Evolutionary conservation across 257 asterid species (phyloP), one percentile per base, ranked within the genome.

Genomic region (Solanum pinnatisectum): DNA sequence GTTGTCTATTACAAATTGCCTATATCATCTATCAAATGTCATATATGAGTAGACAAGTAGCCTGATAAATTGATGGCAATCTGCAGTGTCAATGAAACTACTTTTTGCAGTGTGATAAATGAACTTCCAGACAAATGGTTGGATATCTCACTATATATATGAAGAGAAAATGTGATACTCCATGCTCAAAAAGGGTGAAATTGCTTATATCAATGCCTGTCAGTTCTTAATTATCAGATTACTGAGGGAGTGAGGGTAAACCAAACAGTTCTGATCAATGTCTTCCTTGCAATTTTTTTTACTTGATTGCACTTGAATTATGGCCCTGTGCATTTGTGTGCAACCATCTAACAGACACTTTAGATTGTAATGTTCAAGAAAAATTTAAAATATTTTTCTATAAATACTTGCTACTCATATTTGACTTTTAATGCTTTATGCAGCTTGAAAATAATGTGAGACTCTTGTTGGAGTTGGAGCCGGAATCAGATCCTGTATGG

Each of bases 401-500:
- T 30, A 82, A 18, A 30, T 59, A 76, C 25, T 67, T 60, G 68
- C 9, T 68, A 7, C 60, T 82, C 67, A 37, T 56, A 23, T 74
- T 90, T 84, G 77, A 44, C 44, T 89, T 88, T 85, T 91, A 88
- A 84, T 90, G 90, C 87, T 88, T 94, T 88, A 23, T 95, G 95
- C 89, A 97, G 99, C 99, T 97, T 91, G 99, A 97, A 93, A 97
- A 97, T 91, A 93, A 91, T 27, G 98, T 95, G 90, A 94, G 99
- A 85, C 98, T 95, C 90, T 90, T 97, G 85, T 87, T 94, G 97
- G 99, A 97, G 94, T 97, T 97, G 92, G 99, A 97, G 77, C 98
- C 99, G 16, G 99, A 95, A 89, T 93, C 98, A n/a, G 98, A 97
- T 94, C 99, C 99, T 87, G 95, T 95, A 74, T 94, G 96, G 94